These are phyloP conservation scores for Cryphonectria nitschkei DNA, from an alignment of 2,329 filamentous ascomycete species.

Conservation along the genomic window DNA sequence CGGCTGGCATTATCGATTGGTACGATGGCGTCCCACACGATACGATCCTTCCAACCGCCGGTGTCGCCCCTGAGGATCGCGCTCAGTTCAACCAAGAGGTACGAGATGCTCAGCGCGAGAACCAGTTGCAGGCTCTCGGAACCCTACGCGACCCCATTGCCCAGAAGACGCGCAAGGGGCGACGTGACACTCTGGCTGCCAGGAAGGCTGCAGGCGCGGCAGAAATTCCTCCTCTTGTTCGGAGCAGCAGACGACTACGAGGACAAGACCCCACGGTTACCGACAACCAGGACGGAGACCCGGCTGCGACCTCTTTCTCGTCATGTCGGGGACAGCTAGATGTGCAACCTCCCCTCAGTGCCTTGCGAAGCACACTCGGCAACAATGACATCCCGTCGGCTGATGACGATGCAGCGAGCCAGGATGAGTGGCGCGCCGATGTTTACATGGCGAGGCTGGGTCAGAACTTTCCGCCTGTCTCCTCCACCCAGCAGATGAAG, in stretches of 20 bases:
- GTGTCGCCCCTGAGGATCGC: constrained; percentile 2
- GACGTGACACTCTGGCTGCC: not conserved
- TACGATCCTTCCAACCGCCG: not conserved
- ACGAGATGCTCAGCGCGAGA: not conserved
- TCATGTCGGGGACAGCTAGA: not conserved
- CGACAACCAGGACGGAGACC: not conserved
- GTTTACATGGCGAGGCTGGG: not conserved
- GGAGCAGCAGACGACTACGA: not conserved
- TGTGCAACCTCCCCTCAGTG: not conserved
- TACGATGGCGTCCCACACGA: not conserved
- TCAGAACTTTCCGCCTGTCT: not conserved
- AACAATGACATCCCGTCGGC: not conserved
- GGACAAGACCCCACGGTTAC: not conserved
- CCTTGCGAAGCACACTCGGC: not conserved
- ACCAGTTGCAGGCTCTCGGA: not conserved
- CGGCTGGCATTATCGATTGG: not conserved
- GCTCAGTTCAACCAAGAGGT: constrained; percentile 8
- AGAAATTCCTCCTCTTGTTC: not conserved
- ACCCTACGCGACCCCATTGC: not conserved
- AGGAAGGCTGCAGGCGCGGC: not conserved
- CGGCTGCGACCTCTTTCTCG: not conserved
- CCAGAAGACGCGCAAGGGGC: not conserved
- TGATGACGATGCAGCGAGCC: not conserved
- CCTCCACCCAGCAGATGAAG: not conserved
- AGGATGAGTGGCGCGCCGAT: not conserved